These are phyloP conservation scores for Lactuca saligna DNA, from an alignment of 129 eudicot species.

Conservation along the genomic window DNA sequence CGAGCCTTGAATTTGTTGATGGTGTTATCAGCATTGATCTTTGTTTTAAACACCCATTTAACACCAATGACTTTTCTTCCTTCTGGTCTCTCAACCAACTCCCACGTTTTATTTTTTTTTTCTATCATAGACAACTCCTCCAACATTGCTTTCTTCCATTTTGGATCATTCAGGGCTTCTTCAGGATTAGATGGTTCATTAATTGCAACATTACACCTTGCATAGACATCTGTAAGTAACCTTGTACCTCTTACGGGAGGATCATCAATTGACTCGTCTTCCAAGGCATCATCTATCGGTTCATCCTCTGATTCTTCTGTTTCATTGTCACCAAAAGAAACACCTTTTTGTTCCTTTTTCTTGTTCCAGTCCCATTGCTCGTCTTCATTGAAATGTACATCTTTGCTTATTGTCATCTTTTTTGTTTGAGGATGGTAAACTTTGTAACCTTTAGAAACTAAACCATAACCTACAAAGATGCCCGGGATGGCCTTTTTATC, in stretches of 20 bases:
- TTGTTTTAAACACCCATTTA: too few species aligned
- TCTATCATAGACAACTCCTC: constrained; percentile 14
- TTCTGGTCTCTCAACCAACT: background rate
- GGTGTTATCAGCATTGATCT: too few species aligned
- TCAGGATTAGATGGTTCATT: constrained; percentile 11
- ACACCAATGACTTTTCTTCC: too few species aligned
- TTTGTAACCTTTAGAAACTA: constrained; percentile 11
- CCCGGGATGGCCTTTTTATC: constrained; percentile 9
- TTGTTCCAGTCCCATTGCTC: constrained; percentile 19
- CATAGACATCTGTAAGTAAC: constrained; percentile 5
- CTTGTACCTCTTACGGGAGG: constrained; percentile 7
- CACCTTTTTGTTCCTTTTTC: background rate
- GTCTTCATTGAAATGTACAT: background rate
- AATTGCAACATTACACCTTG: background rate
- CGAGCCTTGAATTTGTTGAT: too few species aligned
- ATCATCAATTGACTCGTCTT: constrained; percentile 2
- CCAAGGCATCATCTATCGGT: background rate
- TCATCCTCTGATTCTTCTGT: too few species aligned
- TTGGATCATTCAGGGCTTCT: background rate
- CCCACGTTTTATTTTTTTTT: constrained; percentile 34
- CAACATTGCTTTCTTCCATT: constrained; percentile 21
- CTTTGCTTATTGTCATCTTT: background rate
- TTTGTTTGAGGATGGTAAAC: constrained; percentile 14
- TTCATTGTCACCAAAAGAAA: too few species aligned
- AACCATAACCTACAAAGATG: background rate